Base-by-base conservation (phyloP, 78 protist species). In the Dictyostelium intermedium region DNA sequence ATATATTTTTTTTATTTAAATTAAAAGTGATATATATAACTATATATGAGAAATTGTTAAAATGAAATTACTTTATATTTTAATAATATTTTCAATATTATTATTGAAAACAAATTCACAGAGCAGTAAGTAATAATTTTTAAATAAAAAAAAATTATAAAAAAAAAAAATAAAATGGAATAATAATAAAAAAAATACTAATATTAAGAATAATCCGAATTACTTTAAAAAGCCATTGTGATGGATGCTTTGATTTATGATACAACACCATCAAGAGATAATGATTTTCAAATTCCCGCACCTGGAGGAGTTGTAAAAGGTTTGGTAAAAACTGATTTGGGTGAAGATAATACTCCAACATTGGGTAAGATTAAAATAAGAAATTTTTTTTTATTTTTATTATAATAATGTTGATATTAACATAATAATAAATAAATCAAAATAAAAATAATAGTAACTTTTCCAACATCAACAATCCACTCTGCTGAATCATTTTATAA, bases 331-430 rank as follows among this genome's bases (percentile, higher is more conserved):
- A 14, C 8, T 14, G 2, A 6, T 13, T 70, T 89, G 11, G 87
- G 82, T 35, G n/a, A 18, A 23, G 61, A 89, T 30, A 35, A 50
- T 9, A 89, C 47, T 0, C 94, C 94, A 5, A 0, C 0, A 70
- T 45, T 69, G 34, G 87, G 32, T 80, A 80, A 45, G 93, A n/a
- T n/a, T n/a, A n/a, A n/a, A n/a, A n/a, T n/a, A n/a, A n/a, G 70
- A 25, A 45, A 66, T 9, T 9, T 8, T 45, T 8, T 45, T 8
- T 45, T 8, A 45, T 8, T 8, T 8, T 45, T 9, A 45, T 45
- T 9, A 45, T 8, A 45, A 45, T 45, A 8, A 45, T 8, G 7
- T 9, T 45, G 13, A 45, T 8, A 1, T 9, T 45, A 45, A 5
- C 45, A 41, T 41, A 41, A 41, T 41, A 41, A 41, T 41, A 41